Percentiles rank a stretch among this genome's conserved stretches.
These are phyloP conservation scores for Sinapis alba DNA, from an alignment of 441 rosid genomes.

Conservation along the genomic window DNA sequence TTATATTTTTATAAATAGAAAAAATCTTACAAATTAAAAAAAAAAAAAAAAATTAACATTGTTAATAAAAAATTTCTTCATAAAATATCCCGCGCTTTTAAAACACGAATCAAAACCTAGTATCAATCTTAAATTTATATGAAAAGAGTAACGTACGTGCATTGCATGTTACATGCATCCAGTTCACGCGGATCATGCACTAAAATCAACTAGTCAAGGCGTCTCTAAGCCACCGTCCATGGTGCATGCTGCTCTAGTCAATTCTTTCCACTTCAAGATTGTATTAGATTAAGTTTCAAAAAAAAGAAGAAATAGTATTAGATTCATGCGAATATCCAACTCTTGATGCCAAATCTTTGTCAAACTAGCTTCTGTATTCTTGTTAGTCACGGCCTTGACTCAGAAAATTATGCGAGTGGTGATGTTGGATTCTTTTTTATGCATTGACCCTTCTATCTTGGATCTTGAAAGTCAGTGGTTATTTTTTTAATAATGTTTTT, in stretches of 20 bases:
- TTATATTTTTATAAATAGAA: too few species aligned
- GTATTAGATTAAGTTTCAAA: background rate
- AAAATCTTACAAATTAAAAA: too few species aligned
- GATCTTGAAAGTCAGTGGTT: background rate
- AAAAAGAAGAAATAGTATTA: background rate
- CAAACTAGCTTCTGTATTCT: background rate
- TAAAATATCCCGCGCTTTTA: too few species aligned
- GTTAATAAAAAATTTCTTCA: too few species aligned
- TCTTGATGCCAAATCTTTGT: background rate
- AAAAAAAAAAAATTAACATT: too few species aligned
- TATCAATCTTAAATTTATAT: background rate
- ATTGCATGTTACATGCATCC: slow-evolving; percentile 31
- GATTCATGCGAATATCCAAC: background rate
- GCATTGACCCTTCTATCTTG: background rate
- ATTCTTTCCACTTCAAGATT: background rate
- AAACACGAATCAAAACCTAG: too few species aligned
- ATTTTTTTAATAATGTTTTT: background rate
- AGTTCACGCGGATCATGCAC: slow-evolving; percentile 30
- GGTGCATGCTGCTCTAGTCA: slow-evolving; percentile 6
- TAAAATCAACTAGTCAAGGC: slow-evolving; percentile 26
- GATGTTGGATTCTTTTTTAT: background rate
- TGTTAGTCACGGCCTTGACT: background rate
- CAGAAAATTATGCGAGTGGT: background rate
- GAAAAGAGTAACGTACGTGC: slow-evolving; percentile 25
- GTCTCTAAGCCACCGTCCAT: slow-evolving; percentile 23